phyloP scores from a whole-genome alignment of 345 rosid species.

The Melaleuca quinquenervia region DNA sequence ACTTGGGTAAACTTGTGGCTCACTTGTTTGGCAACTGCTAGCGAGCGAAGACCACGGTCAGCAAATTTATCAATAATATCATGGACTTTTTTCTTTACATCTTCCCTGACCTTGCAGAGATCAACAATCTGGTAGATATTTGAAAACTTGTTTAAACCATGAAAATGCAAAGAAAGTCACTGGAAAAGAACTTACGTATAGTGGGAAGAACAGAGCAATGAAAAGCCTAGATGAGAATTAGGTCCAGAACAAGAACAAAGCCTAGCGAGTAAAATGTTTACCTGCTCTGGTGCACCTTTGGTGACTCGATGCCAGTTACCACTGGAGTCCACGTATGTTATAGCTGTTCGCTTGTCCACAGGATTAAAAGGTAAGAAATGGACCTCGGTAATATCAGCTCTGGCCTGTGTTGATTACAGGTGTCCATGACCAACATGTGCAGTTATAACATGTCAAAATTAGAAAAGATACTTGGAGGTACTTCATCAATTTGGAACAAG shows the following conservation, averaged over 20 bases:
- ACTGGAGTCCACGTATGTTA: slow-evolving; percentile 51
- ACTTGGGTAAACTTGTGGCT: neutral
- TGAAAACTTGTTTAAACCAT: neutral
- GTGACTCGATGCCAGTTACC: slow-evolving; percentile 74
- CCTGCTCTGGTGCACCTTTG: slow-evolving; percentile 90
- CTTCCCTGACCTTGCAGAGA: slow-evolving; percentile 57
- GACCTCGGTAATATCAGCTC: slow-evolving; percentile 62
- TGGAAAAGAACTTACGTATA: neutral
- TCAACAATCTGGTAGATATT: slow-evolving; percentile 40
- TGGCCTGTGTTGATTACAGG: slow-evolving; percentile 20
- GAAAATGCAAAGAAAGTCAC: neutral
- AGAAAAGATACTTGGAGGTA: neutral
- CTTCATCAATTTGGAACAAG: neutral
- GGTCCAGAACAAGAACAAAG: neutral
- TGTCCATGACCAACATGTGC: neutral
- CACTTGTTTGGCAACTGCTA: slow-evolving; percentile 70
- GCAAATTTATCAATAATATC: slow-evolving; percentile 80
- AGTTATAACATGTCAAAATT: neutral
- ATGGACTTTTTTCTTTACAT: slow-evolving; percentile 53
- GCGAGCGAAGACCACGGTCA: slow-evolving; percentile 74
- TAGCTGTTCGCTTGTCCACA: slow-evolving; percentile 83
- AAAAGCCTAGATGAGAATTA: neutral
- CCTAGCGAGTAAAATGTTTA: neutral
- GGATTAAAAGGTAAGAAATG: slow-evolving; percentile 88
- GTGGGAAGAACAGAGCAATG: neutral